These are phyloP conservation scores for Auricularia sp. DNA, from an alignment of 768 basidiomycete species.

Conservation along the genomic window DNA sequence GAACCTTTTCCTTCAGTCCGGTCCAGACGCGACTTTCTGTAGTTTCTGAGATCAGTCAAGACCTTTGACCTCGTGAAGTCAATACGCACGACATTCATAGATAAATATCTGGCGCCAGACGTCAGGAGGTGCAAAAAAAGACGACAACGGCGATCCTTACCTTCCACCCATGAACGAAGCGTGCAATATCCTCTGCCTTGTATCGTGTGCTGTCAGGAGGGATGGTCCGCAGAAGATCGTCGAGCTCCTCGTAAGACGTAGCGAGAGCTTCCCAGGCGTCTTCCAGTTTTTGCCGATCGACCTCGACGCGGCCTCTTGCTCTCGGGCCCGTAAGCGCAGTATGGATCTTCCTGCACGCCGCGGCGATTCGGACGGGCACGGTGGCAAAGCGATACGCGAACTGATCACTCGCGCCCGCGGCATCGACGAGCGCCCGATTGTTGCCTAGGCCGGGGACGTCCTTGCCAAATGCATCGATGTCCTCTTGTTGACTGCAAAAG, in stretches of 20 bases:
- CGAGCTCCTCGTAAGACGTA: slow-evolving; percentile 76
- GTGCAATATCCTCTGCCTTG: slow-evolving; percentile 43
- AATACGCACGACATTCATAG: neutral
- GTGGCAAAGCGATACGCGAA: slow-evolving; percentile 52
- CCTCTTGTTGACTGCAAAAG: slow-evolving; percentile 53
- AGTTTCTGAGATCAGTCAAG: neutral
- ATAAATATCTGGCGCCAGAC: slow-evolving; percentile 2
- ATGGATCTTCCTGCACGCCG: slow-evolving; percentile 71
- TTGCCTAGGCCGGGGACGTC: neutral
- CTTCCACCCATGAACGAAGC: slow-evolving; percentile 82
- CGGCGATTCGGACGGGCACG: slow-evolving; percentile 63
- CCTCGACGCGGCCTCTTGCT: slow-evolving; percentile 47
- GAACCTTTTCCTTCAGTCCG: neutral
- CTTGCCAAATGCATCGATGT: slow-evolving; percentile 48
- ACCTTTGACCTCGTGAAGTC: neutral
- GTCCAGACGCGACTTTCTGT: neutral
- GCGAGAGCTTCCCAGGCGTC: slow-evolving; percentile 83
- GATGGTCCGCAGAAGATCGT: slow-evolving; percentile 38
- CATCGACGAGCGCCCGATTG: slow-evolving; percentile 1
- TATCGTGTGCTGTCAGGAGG: slow-evolving; percentile 22
- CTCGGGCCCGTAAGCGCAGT: slow-evolving; percentile 66
- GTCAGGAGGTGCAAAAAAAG: neutral
- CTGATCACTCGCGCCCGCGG: slow-evolving; percentile 28
- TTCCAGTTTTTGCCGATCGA: slow-evolving; percentile 56
- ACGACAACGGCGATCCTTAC: slow-evolving; percentile 27